These are phyloP conservation scores for Aspergillus aculeatinus DNA, from an alignment of 2,329 filamentous ascomycete genomes.

Conservation along the genomic window DNA sequence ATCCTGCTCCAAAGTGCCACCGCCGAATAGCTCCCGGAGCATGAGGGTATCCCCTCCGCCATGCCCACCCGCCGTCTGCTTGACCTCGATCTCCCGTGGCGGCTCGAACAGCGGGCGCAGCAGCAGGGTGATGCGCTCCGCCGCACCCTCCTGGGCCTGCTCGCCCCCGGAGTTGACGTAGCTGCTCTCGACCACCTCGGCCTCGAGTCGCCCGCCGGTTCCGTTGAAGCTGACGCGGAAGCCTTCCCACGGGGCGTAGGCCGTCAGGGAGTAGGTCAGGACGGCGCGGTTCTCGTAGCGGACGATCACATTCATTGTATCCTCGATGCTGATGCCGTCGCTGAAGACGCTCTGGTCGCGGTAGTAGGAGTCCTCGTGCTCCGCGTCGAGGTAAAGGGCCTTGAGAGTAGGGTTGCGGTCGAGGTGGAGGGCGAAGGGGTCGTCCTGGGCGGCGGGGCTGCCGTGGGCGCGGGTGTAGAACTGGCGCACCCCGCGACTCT, in stretches of 20 bases:
- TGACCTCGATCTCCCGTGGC: constrained; percentile 56
- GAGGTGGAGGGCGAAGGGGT: constrained; percentile 61
- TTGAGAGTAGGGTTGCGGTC: constrained; percentile 55
- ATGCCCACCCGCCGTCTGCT: constrained; percentile 54
- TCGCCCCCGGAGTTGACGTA: constrained; percentile 63
- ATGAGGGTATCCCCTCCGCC: constrained; percentile 61
- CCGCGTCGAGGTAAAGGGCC: constrained; percentile 61
- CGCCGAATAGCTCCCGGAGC: constrained; percentile 58
- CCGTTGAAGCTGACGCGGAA: constrained; percentile 40
- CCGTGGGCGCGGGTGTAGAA: constrained; percentile 51
- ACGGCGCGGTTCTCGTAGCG: constrained; percentile 57
- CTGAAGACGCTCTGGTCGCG: constrained; percentile 63
- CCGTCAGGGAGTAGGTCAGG: constrained; percentile 55
- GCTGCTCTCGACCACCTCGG: constrained; percentile 57
- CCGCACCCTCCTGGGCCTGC: constrained; percentile 43
- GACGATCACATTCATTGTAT: constrained; percentile 62
- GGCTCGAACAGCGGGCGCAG: constrained; percentile 58
- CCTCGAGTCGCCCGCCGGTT: constrained; percentile 58
- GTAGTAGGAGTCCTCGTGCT: constrained; percentile 63
- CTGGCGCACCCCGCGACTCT: constrained; percentile 51
- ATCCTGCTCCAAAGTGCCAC: constrained; percentile 38
- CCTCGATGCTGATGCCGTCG: constrained; percentile 64
- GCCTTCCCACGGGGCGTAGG: constrained; percentile 58
- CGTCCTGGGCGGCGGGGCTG: constrained; percentile 51
- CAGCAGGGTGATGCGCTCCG: constrained; percentile 29